phyloP scores from a whole-genome alignment of 352 stramenopile species.

The Pythium volutum region DNA sequence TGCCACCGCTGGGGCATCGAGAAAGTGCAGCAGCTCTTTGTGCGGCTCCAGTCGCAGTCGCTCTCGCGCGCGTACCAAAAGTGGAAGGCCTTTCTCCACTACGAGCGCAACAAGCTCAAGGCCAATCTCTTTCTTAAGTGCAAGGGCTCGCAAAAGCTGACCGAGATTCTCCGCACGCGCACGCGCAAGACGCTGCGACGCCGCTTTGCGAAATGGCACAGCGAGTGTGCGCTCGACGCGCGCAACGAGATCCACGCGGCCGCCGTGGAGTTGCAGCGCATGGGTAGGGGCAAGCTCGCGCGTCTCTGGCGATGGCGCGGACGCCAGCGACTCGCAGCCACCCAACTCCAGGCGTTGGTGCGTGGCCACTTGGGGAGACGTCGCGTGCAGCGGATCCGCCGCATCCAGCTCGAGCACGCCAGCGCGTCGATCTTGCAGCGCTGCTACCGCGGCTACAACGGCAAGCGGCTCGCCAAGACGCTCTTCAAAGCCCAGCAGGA shows the following conservation, averaged over 20 bases:
- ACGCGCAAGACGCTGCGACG: conserved; percentile 46
- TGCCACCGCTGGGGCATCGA: conserved; percentile 84
- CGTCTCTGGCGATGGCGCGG: conserved; percentile 26
- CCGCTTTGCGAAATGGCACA: conserved; percentile 52
- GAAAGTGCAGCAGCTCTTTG: conserved; percentile 75
- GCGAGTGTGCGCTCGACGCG: conserved; percentile 40
- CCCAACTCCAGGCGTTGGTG: conserved; percentile 48
- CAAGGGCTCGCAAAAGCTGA: conserved; percentile 73
- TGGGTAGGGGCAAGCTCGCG: conserved; percentile 47
- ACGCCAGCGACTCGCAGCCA: conserved; percentile 31
- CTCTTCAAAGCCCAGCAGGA: conserved; percentile 70
- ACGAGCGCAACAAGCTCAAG: conserved; percentile 73
- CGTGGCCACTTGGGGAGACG: conserved; percentile 43
- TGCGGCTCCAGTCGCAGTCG: conserved; percentile 64
- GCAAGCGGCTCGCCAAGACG: conserved; percentile 55
- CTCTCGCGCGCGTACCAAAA: conserved; percentile 65
- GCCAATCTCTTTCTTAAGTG: conserved; percentile 82
- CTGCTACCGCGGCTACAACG: conserved; percentile 75
- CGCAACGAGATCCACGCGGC: conserved; percentile 58
- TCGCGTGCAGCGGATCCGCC: conserved; percentile 25
- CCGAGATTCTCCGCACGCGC: conserved; percentile 63
- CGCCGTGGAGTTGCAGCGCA: conserved; percentile 70
- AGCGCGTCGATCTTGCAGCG: conserved; percentile 56
- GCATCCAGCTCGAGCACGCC: conserved; percentile 41
- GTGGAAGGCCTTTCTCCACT: conserved; percentile 63